These are phyloP conservation scores for Cladosporium sp. DNA, from an alignment of 2,329 filamentous ascomycete genomes.

Conservation along the genomic window DNA sequence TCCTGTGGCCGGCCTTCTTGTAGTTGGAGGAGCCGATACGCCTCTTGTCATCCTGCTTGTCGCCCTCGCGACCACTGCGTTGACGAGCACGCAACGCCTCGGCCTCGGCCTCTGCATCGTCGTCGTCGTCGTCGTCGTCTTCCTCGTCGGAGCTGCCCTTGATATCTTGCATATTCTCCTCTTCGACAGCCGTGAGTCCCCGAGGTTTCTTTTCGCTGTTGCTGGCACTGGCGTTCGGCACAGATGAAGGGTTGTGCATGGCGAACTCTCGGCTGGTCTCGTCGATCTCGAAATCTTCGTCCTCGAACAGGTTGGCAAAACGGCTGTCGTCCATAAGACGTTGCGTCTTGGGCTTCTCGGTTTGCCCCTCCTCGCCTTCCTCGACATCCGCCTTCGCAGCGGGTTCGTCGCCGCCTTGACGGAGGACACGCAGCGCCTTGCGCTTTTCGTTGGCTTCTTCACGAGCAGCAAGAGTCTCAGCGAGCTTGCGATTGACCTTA, in stretches of 20 bases:
- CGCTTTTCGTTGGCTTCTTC: conserved; percentile 60
- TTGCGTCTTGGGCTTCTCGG: conserved; percentile 23
- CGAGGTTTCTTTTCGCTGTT: conserved; percentile 35
- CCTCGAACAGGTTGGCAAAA: conserved; percentile 84
- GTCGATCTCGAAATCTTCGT: conserved; percentile 88
- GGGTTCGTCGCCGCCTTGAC: conserved; percentile 55
- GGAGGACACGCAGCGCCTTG: conserved; percentile 45
- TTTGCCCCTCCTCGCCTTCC: conserved; percentile 19
- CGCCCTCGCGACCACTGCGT: conserved; percentile 35
- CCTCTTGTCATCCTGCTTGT: conserved; percentile 34
- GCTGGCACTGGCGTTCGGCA: conserved; percentile 26
- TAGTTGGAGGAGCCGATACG: conserved; percentile 65
- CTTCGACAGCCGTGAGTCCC: conserved; percentile 56
- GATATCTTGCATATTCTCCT: conserved; percentile 49
- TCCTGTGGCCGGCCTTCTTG: conserved; percentile 48
- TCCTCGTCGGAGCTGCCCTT: conserved; percentile 32
- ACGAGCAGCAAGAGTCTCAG: conserved; percentile 59
- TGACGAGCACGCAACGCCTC: conserved; percentile 25
- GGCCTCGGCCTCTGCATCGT: conserved; percentile 30
- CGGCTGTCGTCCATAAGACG: conserved; percentile 74
- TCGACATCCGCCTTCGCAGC: conserved; percentile 41
- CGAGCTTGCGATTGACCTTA: conserved; percentile 81
- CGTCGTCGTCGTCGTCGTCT: conserved; percentile 38
- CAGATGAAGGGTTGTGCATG: conserved; percentile 82
- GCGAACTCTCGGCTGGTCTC: conserved; percentile 84